These are phyloP conservation scores for Mariannaea sp. DNA, from an alignment of 2,329 filamentous ascomycete genomes.

Conservation along the genomic window DNA sequence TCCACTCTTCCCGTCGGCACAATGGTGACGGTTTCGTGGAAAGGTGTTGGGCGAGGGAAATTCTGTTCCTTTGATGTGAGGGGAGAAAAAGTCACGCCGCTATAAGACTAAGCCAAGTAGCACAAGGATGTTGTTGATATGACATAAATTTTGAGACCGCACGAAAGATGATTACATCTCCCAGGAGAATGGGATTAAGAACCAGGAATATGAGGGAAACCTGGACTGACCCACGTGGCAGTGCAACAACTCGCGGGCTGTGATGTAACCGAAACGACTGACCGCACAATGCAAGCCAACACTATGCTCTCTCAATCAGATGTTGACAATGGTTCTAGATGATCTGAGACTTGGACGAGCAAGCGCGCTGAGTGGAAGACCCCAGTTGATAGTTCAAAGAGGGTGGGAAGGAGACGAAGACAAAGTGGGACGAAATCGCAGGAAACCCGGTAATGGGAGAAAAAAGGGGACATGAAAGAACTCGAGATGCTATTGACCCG, in stretches of 20 bases:
- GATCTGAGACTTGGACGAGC: neutral
- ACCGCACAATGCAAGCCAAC: constrained; percentile 11
- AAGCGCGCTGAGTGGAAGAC: neutral
- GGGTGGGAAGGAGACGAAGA: neutral
- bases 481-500: neutral
- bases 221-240: constrained; percentile 20
- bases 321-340: constrained; percentile 10
- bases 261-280: constrained; percentile 20
- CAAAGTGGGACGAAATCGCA: neutral
- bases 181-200: constrained; percentile 4
- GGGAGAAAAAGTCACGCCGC: constrained; percentile 1
- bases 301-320: constrained; percentile 3
- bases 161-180: constrained; percentile 14
- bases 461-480: neutral
- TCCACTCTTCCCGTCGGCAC: neutral
- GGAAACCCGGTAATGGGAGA: neutral
- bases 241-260: constrained; percentile 19
- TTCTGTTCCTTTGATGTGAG: constrained; percentile 11
- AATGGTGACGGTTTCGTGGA: neutral
- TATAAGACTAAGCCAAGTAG: neutral
- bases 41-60: neutral
- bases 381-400: neutral
- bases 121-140: constrained; percentile 7
- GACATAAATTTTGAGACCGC: constrained; percentile 5
- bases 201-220: constrained; percentile 10